A percentile compares a stretch with the other conserved stretches of the same genome.
Evolutionary conservation across 768 basidiomycete genomes (phyloP).

Genomic region (Lactifluus subvellereus): DNA sequence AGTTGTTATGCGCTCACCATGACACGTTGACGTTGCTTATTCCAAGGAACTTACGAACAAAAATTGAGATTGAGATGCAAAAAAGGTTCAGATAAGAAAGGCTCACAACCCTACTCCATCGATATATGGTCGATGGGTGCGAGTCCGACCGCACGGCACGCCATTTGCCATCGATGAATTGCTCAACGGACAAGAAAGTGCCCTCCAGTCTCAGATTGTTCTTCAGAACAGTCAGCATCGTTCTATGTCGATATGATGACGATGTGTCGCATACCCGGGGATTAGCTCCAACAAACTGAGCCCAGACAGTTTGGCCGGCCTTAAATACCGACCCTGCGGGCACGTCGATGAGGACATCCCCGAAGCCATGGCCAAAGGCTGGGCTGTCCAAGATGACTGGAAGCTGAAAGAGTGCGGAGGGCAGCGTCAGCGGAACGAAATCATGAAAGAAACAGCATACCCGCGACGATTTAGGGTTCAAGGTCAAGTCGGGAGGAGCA

Average conservation of each 20-base stretch:
- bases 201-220: conserved; percentile 72
- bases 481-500: conserved; percentile 57
- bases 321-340: conserved; percentile 41
- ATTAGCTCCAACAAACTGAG: conserved; percentile 69
- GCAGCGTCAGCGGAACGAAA: neutral
- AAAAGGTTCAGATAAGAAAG: neutral
- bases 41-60: conserved; percentile 41
- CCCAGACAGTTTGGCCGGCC: conserved; percentile 53
- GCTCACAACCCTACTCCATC: conserved; percentile 56
- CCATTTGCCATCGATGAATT: conserved; percentile 46
- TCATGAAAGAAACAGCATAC: conserved; percentile 30
- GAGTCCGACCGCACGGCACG: conserved; percentile 61
- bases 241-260: neutral
- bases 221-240: conserved; percentile 32
- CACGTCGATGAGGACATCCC: conserved; percentile 55
- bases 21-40: conserved; percentile 61
- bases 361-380: conserved; percentile 54
- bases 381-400: conserved; percentile 56
- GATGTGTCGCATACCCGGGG: conserved; percentile 48
- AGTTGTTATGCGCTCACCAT: conserved; percentile 42
- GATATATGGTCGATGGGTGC: conserved; percentile 67
- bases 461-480: conserved; percentile 62
- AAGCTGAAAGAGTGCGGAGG: conserved; percentile 35
- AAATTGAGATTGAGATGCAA: neutral
- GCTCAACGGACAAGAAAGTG: conserved; percentile 67